Conservation (phyloP, 805 yeast genomes). For the Torulaspora franciscae region DNA sequence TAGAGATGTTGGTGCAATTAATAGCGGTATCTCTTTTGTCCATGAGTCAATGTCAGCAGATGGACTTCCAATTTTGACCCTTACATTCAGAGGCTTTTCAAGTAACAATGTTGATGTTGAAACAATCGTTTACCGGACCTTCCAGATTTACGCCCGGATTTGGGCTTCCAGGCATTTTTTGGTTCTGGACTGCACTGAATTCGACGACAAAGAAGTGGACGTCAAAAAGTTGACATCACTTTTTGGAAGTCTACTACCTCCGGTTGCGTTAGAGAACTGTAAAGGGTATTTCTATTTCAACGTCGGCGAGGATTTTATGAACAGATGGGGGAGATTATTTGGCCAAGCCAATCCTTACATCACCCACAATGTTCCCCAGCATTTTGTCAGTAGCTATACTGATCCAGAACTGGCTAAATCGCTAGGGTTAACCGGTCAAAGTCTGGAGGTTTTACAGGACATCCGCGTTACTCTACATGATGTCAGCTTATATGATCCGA, state of each 20-base stretch:
- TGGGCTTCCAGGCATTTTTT: constrained; percentile 65
- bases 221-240: constrained; percentile 26
- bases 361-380: constrained; percentile 30
- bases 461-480: constrained; percentile 50
- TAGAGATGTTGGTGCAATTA: constrained; percentile 43
- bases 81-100: constrained; percentile 42
- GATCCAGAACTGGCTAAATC: constrained; percentile 42
- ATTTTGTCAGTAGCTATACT: constrained; percentile 45
- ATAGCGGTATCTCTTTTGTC: constrained; percentile 40
- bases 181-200: constrained; percentile 67
- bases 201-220: constrained; percentile 31
- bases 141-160: constrained; percentile 62
- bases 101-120: constrained; percentile 41
- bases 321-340: constrained; percentile 23
- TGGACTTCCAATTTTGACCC: constrained; percentile 63
- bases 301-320: constrained; percentile 31
- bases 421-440: constrained; percentile 42
- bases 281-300: constrained; percentile 47
- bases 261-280: constrained; percentile 49
- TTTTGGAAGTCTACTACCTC: constrained; percentile 47
- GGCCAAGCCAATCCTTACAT: constrained; percentile 26
- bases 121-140: constrained; percentile 50
- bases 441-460: constrained; percentile 43
- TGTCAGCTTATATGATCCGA: constrained; percentile 47
- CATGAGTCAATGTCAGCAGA: constrained; percentile 65